A percentile compares a stretch with the other conserved stretches of the same genome.
These are phyloP conservation scores for Fusarium xylarioides DNA, from an alignment of 2,329 filamentous ascomycete species.

Conservation along the genomic window DNA sequence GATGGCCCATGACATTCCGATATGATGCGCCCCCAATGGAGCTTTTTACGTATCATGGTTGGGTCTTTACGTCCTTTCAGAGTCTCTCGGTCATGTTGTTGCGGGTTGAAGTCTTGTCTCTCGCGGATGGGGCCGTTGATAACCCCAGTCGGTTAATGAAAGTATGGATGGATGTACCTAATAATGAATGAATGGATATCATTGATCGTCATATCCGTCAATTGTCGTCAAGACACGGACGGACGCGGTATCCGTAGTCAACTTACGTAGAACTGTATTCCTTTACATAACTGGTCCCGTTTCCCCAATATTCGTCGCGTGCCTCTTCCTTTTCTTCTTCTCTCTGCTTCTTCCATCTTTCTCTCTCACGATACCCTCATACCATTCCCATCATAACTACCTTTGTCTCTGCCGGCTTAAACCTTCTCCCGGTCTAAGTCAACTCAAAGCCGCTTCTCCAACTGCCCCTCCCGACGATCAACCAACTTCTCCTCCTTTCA, in stretches of 20 bases:
- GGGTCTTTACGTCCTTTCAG: neutral
- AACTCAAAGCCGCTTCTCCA: conserved; percentile 11
- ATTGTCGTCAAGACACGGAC: conserved; percentile 32
- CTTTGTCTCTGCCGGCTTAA: conserved; percentile 19
- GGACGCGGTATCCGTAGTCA: conserved; percentile 13
- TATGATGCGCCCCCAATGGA: conserved; percentile 22
- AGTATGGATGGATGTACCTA: neutral
- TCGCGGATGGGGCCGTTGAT: conserved; percentile 30
- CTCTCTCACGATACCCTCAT: conserved; percentile 31
- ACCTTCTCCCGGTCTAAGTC: conserved; percentile 25
- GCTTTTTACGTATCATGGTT: conserved; percentile 22
- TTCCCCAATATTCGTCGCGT: conserved; percentile 34
- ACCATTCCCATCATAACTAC: conserved; percentile 16
- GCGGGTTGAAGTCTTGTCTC: neutral
- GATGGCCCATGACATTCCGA: conserved; percentile 38
- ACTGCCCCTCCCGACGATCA: conserved; percentile 23
- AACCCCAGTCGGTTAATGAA: conserved; percentile 11
- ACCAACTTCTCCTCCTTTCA: conserved; percentile 19
- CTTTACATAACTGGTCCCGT: conserved; percentile 22
- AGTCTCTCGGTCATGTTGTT: conserved; percentile 32
- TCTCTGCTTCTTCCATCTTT: conserved; percentile 11
- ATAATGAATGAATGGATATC: conserved; percentile 17
- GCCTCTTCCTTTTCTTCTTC: conserved; percentile 14
- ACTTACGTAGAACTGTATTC: neutral
- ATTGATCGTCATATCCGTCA: conserved; percentile 41